Evolutionary conservation across 1,284 basidiomycete species (phyloP).

Genomic region (Cystobasidium slooffiae): DNA sequence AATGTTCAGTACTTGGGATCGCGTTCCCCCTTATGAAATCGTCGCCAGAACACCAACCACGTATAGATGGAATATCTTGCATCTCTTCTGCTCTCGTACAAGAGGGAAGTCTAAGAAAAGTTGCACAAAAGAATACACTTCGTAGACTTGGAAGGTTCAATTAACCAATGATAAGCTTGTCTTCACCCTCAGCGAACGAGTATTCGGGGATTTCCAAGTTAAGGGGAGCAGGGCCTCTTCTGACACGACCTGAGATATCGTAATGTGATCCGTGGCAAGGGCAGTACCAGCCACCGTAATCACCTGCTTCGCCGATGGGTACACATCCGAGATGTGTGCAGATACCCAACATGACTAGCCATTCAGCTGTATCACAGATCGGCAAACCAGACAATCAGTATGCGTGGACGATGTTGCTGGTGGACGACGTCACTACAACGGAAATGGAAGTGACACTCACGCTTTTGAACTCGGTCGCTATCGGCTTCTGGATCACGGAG

Average conservation of each 20-base stretch:
- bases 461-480: conserved; percentile 84
- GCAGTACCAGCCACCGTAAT: conserved; percentile 91
- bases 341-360: conserved; percentile 90
- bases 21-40: too few relatives aligned
- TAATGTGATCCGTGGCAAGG: conserved; percentile 99
- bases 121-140: neutral
- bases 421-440: neutral
- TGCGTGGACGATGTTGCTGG: neutral
- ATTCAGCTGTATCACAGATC: conserved; percentile 37
- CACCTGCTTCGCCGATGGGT: conserved; percentile 71
- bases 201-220: conserved; percentile 89
- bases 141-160: neutral
- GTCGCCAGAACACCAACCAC: too few relatives aligned
- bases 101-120: neutral
- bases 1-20: too few relatives aligned
- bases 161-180: conserved; percentile 89
- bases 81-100: neutral
- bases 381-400: conserved; percentile 10
- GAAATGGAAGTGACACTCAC: conserved; percentile 59
- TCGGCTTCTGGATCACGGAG: conserved; percentile 93
- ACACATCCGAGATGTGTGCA: conserved; percentile 99
- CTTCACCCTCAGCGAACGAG: conserved; percentile 82
- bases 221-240: conserved; percentile 59
- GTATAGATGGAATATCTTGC: too few relatives aligned
- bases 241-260: conserved; percentile 69